phyloP scores from a whole-genome alignment of 768 basidiomycete genomes.

The Podaxis mareebaensis region DNA sequence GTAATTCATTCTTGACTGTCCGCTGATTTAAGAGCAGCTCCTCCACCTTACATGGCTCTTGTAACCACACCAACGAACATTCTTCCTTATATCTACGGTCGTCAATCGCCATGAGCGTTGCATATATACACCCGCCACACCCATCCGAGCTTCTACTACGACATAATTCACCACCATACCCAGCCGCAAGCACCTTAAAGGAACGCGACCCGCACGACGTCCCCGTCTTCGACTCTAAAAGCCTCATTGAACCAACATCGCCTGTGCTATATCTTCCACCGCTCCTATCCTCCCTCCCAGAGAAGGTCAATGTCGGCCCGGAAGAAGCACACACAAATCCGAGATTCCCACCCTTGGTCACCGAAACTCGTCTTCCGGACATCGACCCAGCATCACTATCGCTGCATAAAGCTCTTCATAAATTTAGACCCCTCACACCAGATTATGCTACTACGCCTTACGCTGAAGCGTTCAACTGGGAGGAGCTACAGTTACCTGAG shows the following conservation, averaged over 20 bases:
- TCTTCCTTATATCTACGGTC: background rate
- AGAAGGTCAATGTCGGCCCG: conserved; percentile 31
- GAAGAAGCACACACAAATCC: conserved; percentile 21
- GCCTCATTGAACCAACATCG: conserved; percentile 29
- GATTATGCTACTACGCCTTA: conserved; percentile 71
- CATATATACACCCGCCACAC: conserved; percentile 36
- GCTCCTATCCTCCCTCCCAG: conserved; percentile 74
- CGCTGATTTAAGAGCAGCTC: conserved; percentile 1
- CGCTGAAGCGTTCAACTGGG: conserved; percentile 87
- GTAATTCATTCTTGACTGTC: background rate
- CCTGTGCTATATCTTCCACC: conserved; percentile 84
- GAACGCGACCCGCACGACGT: conserved; percentile 53
- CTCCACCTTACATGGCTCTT: background rate
- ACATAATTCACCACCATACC: background rate
- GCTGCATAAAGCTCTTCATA: conserved; percentile 82
- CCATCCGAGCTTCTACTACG: conserved; percentile 20
- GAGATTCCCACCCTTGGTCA: conserved; percentile 49
- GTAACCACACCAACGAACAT: background rate
- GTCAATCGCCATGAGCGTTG: conserved; percentile 24
- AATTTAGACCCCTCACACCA: conserved; percentile 59
- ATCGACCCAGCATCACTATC: conserved; percentile 86
- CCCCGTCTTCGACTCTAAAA: conserved; percentile 45
- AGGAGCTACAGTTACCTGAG: conserved; percentile 60
- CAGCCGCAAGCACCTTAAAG: conserved; percentile 12
- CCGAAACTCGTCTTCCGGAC: conserved; percentile 76